Base-by-base conservation (phyloP, 2,329 filamentous ascomycete genomes). In the Alternaria ventricosa region DNA sequence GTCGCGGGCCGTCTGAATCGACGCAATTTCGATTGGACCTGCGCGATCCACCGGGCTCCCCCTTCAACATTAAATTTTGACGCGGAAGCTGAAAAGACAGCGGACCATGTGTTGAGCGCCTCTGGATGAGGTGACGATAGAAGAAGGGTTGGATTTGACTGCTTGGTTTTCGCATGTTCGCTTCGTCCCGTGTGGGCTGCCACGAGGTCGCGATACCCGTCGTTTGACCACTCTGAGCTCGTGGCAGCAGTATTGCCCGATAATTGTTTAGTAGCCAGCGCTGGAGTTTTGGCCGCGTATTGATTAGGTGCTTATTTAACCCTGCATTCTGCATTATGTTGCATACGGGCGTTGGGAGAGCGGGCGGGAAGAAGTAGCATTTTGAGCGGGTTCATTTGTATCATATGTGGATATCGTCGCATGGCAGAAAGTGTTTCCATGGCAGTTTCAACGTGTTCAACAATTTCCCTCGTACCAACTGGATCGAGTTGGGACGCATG, bases 61-160 rank as follows among this genome's bases (percentile, higher is more conserved):
- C 78, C 43, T 80, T 80, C 66, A 75, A 78, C 60, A 75, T 79
- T 61, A 78, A 79, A 51, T 79, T 79, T 58, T 78, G 75, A 72
- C 66, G 22, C 51, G 64, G 67, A 46, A 33, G 41, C 63, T 41
- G 57, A 60, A 36, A 63, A 11, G 25, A 33, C 45, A 43, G 46
- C 25, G 36, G 13, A 49, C 46, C 9, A 33, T 30, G 15, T 41
- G 18, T 20, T 53, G 20, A 44, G 49, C 25, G 68, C 54, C 67
- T 68, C 65, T 70, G 65, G 64, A 65, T 69, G 68, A 68, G 60
- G 57, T 64, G 67, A 71, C 61, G 71, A 71, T 60, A 65, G 50
- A 59, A 55, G 66, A 68, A 66, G 54, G 63, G 61, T 65, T 74
- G 63, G 67, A 70, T 72, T 64, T 66, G 68, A 60, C 41, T 36